Conservation (phyloP, 768 basidiomycete species). For the Termitomyces sp. region DNA sequence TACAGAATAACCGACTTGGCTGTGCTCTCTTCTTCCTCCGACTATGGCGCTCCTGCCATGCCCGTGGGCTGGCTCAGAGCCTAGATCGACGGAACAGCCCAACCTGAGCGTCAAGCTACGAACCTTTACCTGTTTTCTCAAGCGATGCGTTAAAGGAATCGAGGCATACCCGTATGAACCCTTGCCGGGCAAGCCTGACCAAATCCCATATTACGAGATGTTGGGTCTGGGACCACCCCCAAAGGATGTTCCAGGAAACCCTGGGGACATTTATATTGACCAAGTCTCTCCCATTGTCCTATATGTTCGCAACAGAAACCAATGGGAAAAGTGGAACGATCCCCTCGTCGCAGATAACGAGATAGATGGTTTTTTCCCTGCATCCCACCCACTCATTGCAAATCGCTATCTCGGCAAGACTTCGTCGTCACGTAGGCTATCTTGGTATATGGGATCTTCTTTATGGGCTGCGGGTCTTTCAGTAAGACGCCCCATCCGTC, state of each 20-base stretch:
- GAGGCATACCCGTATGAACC: conserved; percentile 1
- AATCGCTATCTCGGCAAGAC: conserved; percentile 2
- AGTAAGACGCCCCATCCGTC: background rate
- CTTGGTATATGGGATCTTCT: background rate
- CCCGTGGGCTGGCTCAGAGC: conserved; percentile 9
- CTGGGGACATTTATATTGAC: conserved; percentile 4
- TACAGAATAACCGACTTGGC: background rate
- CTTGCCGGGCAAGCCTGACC: background rate
- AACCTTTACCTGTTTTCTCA: background rate
- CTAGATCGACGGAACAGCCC: conserved; percentile 7
- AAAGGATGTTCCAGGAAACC: conserved; percentile 1
- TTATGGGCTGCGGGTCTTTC: background rate
- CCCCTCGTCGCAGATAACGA: background rate
- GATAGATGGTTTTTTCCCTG: background rate
- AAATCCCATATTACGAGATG: conserved; percentile 6
- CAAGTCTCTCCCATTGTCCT: background rate
- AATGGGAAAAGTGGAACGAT: background rate
- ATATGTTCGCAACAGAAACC: background rate
- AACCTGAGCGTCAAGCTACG: conserved; percentile 3
- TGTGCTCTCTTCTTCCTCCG: background rate
- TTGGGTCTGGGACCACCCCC: conserved; percentile 9
- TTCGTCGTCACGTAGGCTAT: background rate
- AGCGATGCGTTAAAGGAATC: background rate
- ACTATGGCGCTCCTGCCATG: background rate
- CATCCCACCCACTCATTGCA: conserved; percentile 3